phyloP scores from a whole-genome alignment of 2,329 filamentous ascomycete species.

The Apiospora saccharicola region DNA sequence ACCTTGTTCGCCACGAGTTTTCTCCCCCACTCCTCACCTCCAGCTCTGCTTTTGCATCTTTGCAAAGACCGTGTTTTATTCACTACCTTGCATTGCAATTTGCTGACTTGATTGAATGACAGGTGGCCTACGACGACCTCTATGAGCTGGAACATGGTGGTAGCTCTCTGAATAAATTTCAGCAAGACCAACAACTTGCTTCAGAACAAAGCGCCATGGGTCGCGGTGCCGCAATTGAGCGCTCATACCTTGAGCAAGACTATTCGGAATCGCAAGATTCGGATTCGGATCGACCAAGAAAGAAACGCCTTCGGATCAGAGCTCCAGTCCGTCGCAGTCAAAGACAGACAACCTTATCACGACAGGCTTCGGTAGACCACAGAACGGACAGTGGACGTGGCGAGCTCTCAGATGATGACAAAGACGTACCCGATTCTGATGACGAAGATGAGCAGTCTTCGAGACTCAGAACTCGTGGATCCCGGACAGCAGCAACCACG shows the following conservation, averaged over 20 bases:
- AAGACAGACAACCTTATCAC: conserved; percentile 25
- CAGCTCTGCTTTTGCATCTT: neutral
- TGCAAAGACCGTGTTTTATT: neutral
- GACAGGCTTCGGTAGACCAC: conserved; percentile 25
- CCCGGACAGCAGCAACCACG: neutral
- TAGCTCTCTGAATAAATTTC: conserved; percentile 34
- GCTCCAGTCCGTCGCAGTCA: conserved; percentile 26
- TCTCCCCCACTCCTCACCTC: neutral
- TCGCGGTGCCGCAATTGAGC: neutral
- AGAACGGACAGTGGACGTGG: conserved; percentile 6
- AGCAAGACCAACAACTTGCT: conserved; percentile 29
- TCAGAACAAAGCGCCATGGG: conserved; percentile 22
- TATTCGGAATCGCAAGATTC: neutral
- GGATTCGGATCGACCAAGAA: conserved; percentile 7
- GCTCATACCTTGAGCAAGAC: neutral
- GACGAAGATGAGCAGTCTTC: conserved; percentile 4
- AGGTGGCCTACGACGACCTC: conserved; percentile 42
- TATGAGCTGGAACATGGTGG: conserved; percentile 36
- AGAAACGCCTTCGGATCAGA: neutral
- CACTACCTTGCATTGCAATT: neutral
- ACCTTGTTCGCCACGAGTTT: neutral
- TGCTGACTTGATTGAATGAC: neutral
- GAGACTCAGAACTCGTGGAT: neutral
- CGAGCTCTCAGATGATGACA: conserved; percentile 3
- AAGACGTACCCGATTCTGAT: neutral